Base-by-base conservation (phyloP, 1,139 yeast species). In the Zygoascus meyerae region DNA sequence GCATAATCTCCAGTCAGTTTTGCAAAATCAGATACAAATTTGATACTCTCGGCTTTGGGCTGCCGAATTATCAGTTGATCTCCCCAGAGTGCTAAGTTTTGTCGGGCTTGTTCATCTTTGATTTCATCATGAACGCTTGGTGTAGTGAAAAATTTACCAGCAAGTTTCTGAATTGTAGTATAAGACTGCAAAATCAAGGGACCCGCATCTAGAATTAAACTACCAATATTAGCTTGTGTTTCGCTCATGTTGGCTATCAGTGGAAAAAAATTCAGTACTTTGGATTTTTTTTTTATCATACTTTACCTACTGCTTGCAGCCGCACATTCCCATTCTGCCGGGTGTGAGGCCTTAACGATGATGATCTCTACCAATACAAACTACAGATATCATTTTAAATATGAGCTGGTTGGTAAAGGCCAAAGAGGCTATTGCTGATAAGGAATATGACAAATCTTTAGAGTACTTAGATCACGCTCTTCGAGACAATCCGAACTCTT, bases 61-160 rank as follows among this genome's bases (percentile, higher is more conserved):
- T 90, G 97, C 64, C 89, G 77, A 11, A 74, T 58, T 3, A 52
- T 52, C 36, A 70, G 55, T 18, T 52, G 48, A 46, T 82, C 85
- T 34, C 82, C 86, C 96, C 97, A 90, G 3, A 75, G 62, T 34
- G 83, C 67, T 46, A 92, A 69, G 59, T 90, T 92, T 55, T 78
- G 79, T 65, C 95, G 76, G 7, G 94, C 87, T 52, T 77, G 74
- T 54, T 84, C 95, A 69, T 94, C 98, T 61, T 78, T 81, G 61
- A 94, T 80, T 69, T 94, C 99, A 31, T 77, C 72, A 60, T 75
- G 78, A 16, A 94, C 97, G 1, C 96, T 90, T 2, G 97, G 97
- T 0, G 97, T 87, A 11, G 97, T 90, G 63, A 74, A 85, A 61
- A 85, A 86, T 15, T 68, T 66, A 18, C 73, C 67, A 0, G 95